Percentiles rank a stretch among this genome's conserved stretches.
These are phyloP conservation scores for Candida sakaeoensis DNA, from an alignment of 805 yeast genomes.

Conservation along the genomic window DNA sequence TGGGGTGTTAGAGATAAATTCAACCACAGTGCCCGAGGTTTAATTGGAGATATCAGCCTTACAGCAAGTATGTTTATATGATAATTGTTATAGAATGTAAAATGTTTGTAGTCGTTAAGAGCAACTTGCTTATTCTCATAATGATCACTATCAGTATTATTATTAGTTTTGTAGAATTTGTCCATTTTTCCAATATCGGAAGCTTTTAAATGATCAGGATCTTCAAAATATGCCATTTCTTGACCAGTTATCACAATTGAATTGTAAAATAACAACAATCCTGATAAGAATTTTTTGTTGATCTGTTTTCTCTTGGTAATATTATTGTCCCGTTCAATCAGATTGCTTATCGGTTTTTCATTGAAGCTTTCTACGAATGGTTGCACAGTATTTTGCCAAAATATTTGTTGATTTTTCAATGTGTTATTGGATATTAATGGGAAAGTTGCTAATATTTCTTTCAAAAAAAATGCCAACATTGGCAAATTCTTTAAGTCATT, in stretches of 20 bases:
- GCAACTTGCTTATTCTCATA: neutral
- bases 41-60: conserved; percentile 17
- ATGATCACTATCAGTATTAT: neutral
- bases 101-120: conserved; percentile 18
- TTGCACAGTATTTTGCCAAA: conserved; percentile 81
- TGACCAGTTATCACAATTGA: conserved; percentile 65
- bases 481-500: conserved; percentile 49
- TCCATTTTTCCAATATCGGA: conserved; percentile 36
- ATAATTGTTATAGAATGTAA: conserved; percentile 50
- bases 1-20: conserved; percentile 4
- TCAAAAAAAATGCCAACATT: conserved; percentile 61
- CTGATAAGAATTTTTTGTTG: conserved; percentile 56
- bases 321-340: conserved; percentile 72
- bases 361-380: conserved; percentile 79
- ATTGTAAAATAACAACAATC: conserved; percentile 66
- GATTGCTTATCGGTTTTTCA: conserved; percentile 62
- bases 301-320: conserved; percentile 60
- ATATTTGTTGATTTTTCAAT: conserved; percentile 44
- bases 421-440: conserved; percentile 63
- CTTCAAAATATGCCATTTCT: conserved; percentile 47
- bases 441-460: conserved; percentile 59
- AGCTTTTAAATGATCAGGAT: conserved; percentile 28
- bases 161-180: conserved; percentile 17
- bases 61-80: conserved; percentile 71
- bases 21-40: neutral